Evolutionary conservation across 2,329 filamentous ascomycete species (phyloP).

Genomic region (Pestalotiopsis sp.): DNA sequence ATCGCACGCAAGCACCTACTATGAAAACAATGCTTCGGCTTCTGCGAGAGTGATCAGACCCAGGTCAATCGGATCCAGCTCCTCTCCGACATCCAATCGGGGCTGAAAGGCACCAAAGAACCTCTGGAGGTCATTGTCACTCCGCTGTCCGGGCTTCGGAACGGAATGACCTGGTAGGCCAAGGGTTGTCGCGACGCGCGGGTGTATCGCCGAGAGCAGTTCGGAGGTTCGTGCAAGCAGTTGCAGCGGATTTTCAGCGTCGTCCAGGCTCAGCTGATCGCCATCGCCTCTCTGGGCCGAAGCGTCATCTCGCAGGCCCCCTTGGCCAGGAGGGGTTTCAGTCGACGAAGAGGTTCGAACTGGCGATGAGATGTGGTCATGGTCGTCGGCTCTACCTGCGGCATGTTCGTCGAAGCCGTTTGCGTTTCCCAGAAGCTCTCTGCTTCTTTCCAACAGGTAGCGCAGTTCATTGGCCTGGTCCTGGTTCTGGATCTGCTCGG

Average conservation of each 20-base stretch:
- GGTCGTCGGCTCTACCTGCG: constrained; percentile 17
- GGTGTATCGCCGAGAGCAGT: constrained; percentile 45
- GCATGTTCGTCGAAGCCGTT: constrained; percentile 21
- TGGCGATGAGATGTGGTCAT: constrained; percentile 29
- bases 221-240: constrained; percentile 74
- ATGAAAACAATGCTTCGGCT: constrained; percentile 64
- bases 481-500: constrained; percentile 40
- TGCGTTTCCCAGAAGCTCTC: constrained; percentile 35
- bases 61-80: constrained; percentile 70
- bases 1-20: constrained; percentile 46
- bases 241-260: constrained; percentile 76
- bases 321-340: constrained; percentile 31
- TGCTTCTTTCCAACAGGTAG: constrained; percentile 51
- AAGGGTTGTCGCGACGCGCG: constrained; percentile 24
- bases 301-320: constrained; percentile 27
- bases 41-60: constrained; percentile 70
- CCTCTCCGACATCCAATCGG: constrained; percentile 63
- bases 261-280: constrained; percentile 56
- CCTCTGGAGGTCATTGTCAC: constrained; percentile 54
- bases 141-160: constrained; percentile 19
- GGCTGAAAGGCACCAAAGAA: constrained; percentile 70
- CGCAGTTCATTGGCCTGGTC: constrained; percentile 49
- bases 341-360: constrained; percentile 29
- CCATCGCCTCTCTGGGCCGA: constrained; percentile 42
- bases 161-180: constrained; percentile 17